phyloP scores from a whole-genome alignment of 2,329 filamentous ascomycete genomes.

The Trichoderma sp. region DNA sequence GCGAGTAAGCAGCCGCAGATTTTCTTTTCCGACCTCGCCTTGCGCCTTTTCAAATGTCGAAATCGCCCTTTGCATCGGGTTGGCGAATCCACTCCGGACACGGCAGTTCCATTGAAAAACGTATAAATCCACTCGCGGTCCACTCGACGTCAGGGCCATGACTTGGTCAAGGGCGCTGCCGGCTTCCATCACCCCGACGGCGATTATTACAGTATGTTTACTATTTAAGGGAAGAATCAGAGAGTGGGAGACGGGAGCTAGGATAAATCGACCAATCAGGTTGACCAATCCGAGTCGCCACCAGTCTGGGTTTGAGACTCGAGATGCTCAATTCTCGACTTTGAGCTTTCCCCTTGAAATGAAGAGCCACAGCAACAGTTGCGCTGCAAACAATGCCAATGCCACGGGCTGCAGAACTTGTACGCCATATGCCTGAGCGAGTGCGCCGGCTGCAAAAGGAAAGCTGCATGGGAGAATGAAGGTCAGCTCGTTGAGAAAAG shows the following conservation, averaged over 20 bases:
- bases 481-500: not conserved
- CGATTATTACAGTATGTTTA: not conserved
- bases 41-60: constrained; percentile 21
- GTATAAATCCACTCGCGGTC: not conserved
- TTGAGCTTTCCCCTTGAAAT: constrained; percentile 19
- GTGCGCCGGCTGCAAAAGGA: constrained; percentile 67
- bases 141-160: not conserved
- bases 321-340: not conserved
- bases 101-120: not conserved
- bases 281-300: not conserved
- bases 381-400: constrained; percentile 45
- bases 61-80: constrained; percentile 12
- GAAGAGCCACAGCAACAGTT: constrained; percentile 17
- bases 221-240: not conserved
- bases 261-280: not conserved
- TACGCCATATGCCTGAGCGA: constrained; percentile 61
- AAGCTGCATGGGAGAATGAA: constrained; percentile 37
- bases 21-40: not conserved
- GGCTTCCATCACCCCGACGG: not conserved
- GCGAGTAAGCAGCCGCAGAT: constrained; percentile 12
- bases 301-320: not conserved
- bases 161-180: not conserved
- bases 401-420: constrained; percentile 45
- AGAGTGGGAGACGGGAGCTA: not conserved
- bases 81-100: not conserved